Conservation (phyloP, 768 basidiomycete species). For the Xanthoconium purpureum region DNA sequence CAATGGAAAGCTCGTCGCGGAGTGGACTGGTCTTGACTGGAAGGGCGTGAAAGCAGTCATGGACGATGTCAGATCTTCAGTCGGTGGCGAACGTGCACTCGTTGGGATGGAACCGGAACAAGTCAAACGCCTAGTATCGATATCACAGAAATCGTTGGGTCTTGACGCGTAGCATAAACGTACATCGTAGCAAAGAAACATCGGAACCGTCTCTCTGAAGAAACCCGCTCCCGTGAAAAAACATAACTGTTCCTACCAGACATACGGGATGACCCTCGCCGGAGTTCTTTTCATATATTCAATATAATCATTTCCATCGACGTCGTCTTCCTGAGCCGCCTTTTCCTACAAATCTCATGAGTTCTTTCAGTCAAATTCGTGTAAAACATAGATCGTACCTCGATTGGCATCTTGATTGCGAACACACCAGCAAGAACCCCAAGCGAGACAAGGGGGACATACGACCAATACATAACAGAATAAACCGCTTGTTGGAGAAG, state of each 20-base stretch:
- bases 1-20: slow-evolving; percentile 48
- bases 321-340: slow-evolving; percentile 25
- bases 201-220: too few species aligned
- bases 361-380: not conserved
- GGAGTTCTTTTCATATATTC: slow-evolving; percentile 31
- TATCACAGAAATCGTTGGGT: slow-evolving; percentile 28
- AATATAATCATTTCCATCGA: slow-evolving; percentile 25
- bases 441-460: slow-evolving; percentile 31
- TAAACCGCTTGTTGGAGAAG: slow-evolving; percentile 25
- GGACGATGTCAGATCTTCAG: slow-evolving; percentile 44
- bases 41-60: slow-evolving; percentile 48
- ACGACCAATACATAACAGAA: slow-evolving; percentile 35
- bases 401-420: slow-evolving; percentile 34
- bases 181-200: slow-evolving; percentile 4
- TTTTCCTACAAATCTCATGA: slow-evolving; percentile 24
- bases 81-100: slow-evolving; percentile 48
- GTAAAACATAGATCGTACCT: slow-evolving; percentile 20
- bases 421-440: slow-evolving; percentile 24
- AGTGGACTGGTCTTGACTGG: slow-evolving; percentile 53
- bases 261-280: slow-evolving; percentile 29
- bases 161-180: slow-evolving; percentile 11
- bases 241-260: slow-evolving; percentile 24
- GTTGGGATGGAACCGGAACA: slow-evolving; percentile 40
- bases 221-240: too few species aligned
- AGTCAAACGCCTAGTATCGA: slow-evolving; percentile 39